A percentile compares a stretch with the other conserved stretches of the same genome.
Evolutionary conservation across 108 stramenopile genomes (phyloP).

Genomic region (Cyclotella atomus): DNA sequence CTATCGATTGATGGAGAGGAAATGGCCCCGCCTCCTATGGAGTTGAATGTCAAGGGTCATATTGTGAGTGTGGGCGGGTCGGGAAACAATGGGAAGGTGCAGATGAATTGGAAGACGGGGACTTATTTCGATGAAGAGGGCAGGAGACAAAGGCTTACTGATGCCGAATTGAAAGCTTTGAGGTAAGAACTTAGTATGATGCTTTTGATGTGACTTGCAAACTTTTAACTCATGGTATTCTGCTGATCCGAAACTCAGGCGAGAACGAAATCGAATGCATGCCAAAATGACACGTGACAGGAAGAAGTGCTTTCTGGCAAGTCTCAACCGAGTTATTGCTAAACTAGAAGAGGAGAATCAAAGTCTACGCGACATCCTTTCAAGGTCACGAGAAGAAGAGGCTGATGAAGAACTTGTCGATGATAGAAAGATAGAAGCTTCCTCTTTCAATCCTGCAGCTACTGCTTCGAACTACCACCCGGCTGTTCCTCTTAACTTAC

Average conservation of each 20-base stretch:
- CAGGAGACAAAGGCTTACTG: slow-evolving; percentile 53
- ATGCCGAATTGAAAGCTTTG: slow-evolving; percentile 65
- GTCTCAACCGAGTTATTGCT: slow-evolving; percentile 76
- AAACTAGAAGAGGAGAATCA: slow-evolving; percentile 79
- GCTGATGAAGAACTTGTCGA: background rate
- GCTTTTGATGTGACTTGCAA: background rate
- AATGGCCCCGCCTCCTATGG: slow-evolving; percentile 50
- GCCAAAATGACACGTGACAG: slow-evolving; percentile 95
- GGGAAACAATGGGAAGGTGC: slow-evolving; percentile 54
- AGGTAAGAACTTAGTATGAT: slow-evolving; percentile 53
- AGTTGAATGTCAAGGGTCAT: slow-evolving; percentile 68
- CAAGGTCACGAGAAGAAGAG: slow-evolving; percentile 20
- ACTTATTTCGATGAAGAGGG: slow-evolving; percentile 73
- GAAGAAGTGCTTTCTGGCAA: slow-evolving; percentile 87
- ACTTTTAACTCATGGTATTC: background rate
- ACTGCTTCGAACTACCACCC: too few species aligned
- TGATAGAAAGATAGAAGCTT: background rate
- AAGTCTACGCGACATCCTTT: slow-evolving; percentile 55
- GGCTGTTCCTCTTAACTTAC: background rate
- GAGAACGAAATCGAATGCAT: slow-evolving; percentile 95
- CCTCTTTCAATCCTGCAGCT: background rate
- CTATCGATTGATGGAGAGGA: slow-evolving; percentile 52
- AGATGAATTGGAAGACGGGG: slow-evolving; percentile 89
- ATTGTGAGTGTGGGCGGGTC: slow-evolving; percentile 57
- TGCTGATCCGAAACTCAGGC: slow-evolving; percentile 46